Evolutionary conservation across 176 grass and related monocot species (phyloP).

Genomic region (Cenchrus americanus): DNA sequence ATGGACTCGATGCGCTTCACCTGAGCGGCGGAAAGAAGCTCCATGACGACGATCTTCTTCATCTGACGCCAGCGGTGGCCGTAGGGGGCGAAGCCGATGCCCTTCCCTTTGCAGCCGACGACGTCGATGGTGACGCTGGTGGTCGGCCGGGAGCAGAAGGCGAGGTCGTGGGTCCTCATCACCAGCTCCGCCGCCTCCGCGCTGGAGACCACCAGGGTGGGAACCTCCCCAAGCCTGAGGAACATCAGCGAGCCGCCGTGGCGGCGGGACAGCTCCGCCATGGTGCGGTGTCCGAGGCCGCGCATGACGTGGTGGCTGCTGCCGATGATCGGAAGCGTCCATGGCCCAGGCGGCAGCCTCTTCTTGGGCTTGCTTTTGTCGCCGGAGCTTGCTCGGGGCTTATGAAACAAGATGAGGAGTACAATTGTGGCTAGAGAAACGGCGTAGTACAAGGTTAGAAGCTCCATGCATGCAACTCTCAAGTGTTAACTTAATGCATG

Average conservation of each 20-base stretch:
- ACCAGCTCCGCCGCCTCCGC: conserved; percentile 28
- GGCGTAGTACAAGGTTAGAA: not conserved
- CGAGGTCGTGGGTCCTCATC: conserved; percentile 22
- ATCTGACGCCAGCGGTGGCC: not conserved
- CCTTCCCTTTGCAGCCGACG: conserved; percentile 6
- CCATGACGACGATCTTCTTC: conserved; percentile 10
- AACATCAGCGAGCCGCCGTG: conserved; percentile 16
- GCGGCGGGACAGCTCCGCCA: not conserved
- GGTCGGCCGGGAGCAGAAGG: conserved; percentile 6
- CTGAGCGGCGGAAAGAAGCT: conserved; percentile 14
- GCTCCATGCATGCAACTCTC: not conserved
- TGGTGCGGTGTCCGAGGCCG: not conserved
- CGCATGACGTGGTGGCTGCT: conserved; percentile 22
- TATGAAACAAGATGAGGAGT: not conserved
- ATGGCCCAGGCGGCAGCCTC: conserved; percentile 30
- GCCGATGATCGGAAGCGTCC: conserved; percentile 27
- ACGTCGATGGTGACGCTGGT: not conserved
- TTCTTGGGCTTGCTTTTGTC: not conserved
- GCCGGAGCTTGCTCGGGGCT: too few species aligned
- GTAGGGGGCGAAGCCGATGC: conserved; percentile 8
- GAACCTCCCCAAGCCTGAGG: conserved; percentile 30
- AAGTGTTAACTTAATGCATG: too few species aligned
- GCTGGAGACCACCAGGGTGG: conserved; percentile 18
- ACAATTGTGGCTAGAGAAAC: not conserved
- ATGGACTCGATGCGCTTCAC: conserved; percentile 29